Percentiles rank a stretch among this genome's conserved stretches.
These are phyloP conservation scores for Trametes sanguinea DNA, from an alignment of 768 basidiomycete genomes.

Conservation along the genomic window DNA sequence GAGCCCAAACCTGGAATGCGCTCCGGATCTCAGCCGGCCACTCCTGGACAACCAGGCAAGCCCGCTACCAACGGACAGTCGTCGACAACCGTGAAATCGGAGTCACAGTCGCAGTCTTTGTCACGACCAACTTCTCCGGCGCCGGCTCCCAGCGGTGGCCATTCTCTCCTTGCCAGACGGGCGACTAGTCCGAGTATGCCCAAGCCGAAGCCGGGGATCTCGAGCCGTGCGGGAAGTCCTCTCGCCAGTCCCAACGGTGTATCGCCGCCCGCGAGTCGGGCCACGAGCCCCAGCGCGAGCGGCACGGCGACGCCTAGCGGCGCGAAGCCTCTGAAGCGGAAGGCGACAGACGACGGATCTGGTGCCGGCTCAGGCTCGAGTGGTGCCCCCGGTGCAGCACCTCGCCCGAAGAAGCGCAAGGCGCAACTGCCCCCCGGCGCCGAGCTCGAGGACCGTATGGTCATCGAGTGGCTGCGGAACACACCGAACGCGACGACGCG, in stretches of 20 bases:
- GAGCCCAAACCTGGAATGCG: constrained; percentile 52
- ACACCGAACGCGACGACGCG: constrained; percentile 71
- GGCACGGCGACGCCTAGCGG: constrained; percentile 1
- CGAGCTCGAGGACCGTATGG: constrained; percentile 63
- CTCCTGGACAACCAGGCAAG: constrained; percentile 33
- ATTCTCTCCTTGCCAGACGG: constrained; percentile 79
- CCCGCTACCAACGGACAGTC: constrained; percentile 37
- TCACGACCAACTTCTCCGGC: constrained; percentile 64
- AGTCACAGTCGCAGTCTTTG: constrained; percentile 33
- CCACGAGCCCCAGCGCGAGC: constrained; percentile 47
- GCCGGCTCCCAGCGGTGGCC: constrained; percentile 61
- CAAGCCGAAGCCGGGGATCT: constrained; percentile 51
- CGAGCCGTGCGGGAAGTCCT: constrained; percentile 63
- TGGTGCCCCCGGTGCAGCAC: constrained; percentile 27
- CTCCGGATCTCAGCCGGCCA: constrained; percentile 39
- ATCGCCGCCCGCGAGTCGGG: constrained; percentile 43
- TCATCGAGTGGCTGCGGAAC: constrained; percentile 75
- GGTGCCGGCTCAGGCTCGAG: constrained; percentile 1
- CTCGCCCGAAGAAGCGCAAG: constrained; percentile 61
- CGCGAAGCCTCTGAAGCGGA: constrained; percentile 56
- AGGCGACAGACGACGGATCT: constrained; percentile 46
- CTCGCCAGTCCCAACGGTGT: constrained; percentile 40
- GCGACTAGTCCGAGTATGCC: constrained; percentile 80
- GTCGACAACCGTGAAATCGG: constrained; percentile 26
- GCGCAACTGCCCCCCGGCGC: constrained; percentile 32